Evolutionary conservation across 305 asterid species (phyloP).

Genomic region (Rubia tinctorum): DNA sequence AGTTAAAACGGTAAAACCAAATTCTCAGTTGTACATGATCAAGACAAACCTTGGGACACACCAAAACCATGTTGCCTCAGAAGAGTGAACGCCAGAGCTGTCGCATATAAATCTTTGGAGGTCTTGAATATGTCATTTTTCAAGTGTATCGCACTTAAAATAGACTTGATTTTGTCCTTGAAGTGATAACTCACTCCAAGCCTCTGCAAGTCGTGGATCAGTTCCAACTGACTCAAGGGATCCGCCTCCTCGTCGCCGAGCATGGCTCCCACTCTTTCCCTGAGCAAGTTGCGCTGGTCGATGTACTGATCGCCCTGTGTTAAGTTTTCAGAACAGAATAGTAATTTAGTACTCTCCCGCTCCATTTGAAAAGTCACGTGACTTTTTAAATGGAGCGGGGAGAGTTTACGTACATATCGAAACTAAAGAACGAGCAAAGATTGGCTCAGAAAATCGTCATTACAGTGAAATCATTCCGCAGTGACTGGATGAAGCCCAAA

Average conservation of each 20-base stretch:
- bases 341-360: too few relatives aligned
- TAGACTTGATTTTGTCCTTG: neutral
- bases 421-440: neutral
- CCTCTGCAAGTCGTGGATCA: constrained; percentile 10
- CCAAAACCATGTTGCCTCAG: constrained; percentile 13
- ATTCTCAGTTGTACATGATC: neutral
- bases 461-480: neutral
- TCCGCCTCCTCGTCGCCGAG: neutral
- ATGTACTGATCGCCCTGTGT: neutral
- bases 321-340: too few relatives aligned
- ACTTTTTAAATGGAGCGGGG: neutral
- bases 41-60: neutral
- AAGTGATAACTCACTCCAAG: constrained; percentile 9
- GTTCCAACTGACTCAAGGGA: neutral
- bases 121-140: neutral
- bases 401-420: too few relatives aligned
- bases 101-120: constrained; percentile 6
- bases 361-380: too few relatives aligned
- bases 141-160: neutral
- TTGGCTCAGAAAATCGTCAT: too few relatives aligned
- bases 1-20: too few relatives aligned
- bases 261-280: constrained; percentile 1
- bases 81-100: constrained; percentile 11
- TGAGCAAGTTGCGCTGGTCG: neutral
- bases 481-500: neutral